Evolutionary conservation across 768 basidiomycete species (phyloP), one percentile per base, ranked within the genome.

Genomic region (Trametes maxima): DNA sequence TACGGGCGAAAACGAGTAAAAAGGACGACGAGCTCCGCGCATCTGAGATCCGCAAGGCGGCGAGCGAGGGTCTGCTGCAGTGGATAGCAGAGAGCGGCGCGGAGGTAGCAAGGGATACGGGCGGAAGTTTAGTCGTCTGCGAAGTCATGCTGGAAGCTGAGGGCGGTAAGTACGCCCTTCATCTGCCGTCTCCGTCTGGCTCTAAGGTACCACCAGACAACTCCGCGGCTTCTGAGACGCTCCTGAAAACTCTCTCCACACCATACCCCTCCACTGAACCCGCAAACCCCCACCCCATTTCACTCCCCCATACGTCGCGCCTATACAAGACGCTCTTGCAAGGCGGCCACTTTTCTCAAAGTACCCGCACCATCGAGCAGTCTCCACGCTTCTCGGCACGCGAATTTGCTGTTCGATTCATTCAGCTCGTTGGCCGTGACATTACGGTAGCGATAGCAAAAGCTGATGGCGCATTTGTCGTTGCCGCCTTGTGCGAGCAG

Each of bases 291-390:
- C 92, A 94, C 73, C 82, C 83, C 16, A 88, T 95, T 59, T 89
- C 95, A 68, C 80, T 94, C 13, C 85, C 93, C 1, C 92, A 94
- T 67, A 84, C 88, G 0, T 88, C 91, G 3, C 82, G 95, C 42
- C 70, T 95, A 50, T 95, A 93, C 81, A 97, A 97, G 72, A 86
- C 86, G 6, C 84, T 97, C 6, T 80, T 97, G 1, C 93, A 95
- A 70, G 95, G 95, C 5, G 95, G 95, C 0, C 94, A 95, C 70
- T 97, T 87, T 74, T 86, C 85, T 62, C 87, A 85, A 35, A 71
- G 81, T 0, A 81, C 85, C 2, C 79, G 80, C 21, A 63, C 80
- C 2, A 77, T 95, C 39, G 80, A 82, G 35, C 79, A 73, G 7
- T 78, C 82, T 2, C 67, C 80, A 2, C 65, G 72, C 1, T 94